Conservation (phyloP, 192 early-diverging fungal genomes). For the Backusella tarrabulga region DNA sequence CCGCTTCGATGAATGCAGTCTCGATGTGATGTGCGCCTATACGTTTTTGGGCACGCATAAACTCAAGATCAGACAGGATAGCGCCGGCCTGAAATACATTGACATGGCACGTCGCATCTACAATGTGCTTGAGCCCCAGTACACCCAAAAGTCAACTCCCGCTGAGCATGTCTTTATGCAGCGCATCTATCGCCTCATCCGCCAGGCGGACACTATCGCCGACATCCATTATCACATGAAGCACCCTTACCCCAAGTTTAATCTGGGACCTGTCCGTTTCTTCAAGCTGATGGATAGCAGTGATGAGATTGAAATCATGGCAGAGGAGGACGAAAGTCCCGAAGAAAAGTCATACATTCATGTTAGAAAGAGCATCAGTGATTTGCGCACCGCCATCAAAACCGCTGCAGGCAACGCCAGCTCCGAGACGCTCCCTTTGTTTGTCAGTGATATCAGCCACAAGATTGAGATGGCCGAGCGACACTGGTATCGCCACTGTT, state of each 20-base stretch:
- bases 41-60: neutral
- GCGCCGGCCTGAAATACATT: neutral
- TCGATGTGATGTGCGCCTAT: neutral
- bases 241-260: too few species aligned
- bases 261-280: neutral
- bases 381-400: neutral
- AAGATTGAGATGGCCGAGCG: slow-evolving; percentile 7
- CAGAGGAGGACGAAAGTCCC: neutral
- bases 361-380: neutral
- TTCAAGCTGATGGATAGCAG: neutral
- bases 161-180: neutral
- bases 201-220: neutral
- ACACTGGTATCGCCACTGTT: slow-evolving; percentile 8
- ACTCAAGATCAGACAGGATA: neutral
- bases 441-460: neutral
- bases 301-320: neutral
- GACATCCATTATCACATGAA: neutral
- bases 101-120: neutral
- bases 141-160: too few species aligned
- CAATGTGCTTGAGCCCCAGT: neutral
- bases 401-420: too few species aligned
- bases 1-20: neutral
- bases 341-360: neutral
- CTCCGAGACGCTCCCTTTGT: neutral
- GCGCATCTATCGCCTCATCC: neutral